phyloP scores from a whole-genome alignment of 495 filamentous ascomycete genomes.

The Talaromyces borbonicus region DNA sequence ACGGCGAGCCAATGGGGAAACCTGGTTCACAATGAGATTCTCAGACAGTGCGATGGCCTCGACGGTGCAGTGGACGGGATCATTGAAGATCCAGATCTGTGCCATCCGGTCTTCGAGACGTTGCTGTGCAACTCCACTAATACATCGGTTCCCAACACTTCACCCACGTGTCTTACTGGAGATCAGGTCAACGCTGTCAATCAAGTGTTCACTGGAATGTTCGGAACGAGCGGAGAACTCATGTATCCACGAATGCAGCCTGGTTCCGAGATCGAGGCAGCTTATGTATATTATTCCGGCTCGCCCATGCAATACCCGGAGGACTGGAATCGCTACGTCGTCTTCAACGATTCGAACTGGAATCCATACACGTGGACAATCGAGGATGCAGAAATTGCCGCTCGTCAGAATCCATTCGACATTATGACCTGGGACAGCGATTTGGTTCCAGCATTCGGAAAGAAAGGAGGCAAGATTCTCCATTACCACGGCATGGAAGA shows the following conservation, averaged over 20 bases:
- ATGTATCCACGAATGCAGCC: slow-evolving; percentile 47
- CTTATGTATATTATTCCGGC: slow-evolving; percentile 26
- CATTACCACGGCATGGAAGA: slow-evolving; percentile 28
- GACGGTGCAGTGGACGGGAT: slow-evolving; percentile 58
- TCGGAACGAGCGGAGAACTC: slow-evolving; percentile 39
- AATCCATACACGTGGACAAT: slow-evolving; percentile 28
- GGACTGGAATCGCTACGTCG: slow-evolving; percentile 45
- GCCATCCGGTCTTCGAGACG: slow-evolving; percentile 41
- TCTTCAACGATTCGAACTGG: slow-evolving; percentile 43
- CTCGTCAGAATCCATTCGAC: slow-evolving; percentile 30
- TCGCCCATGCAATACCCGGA: slow-evolving; percentile 28
- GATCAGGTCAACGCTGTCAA: slow-evolving; percentile 45
- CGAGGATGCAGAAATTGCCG: slow-evolving; percentile 27
- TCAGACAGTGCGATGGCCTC: slow-evolving; percentile 54
- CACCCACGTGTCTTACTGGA: slow-evolving; percentile 42
- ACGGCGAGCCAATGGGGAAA: slow-evolving; percentile 27
- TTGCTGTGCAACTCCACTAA: slow-evolving; percentile 39
- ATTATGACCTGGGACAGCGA: slow-evolving; percentile 14
- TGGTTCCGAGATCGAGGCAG: slow-evolving; percentile 26
- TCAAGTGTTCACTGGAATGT: slow-evolving; percentile 44
- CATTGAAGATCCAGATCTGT: slow-evolving; percentile 51
- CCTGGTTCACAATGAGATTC: slow-evolving; percentile 43
- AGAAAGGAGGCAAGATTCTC: slow-evolving; percentile 32
- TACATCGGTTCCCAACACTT: too few relatives aligned
- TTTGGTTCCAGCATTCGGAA: slow-evolving; percentile 20